A percentile compares a stretch with the other conserved stretches of the same genome.
Conservation (phyloP, 2,329 filamentous ascomycete species). For the Dactylellina parvicollis region DNA sequence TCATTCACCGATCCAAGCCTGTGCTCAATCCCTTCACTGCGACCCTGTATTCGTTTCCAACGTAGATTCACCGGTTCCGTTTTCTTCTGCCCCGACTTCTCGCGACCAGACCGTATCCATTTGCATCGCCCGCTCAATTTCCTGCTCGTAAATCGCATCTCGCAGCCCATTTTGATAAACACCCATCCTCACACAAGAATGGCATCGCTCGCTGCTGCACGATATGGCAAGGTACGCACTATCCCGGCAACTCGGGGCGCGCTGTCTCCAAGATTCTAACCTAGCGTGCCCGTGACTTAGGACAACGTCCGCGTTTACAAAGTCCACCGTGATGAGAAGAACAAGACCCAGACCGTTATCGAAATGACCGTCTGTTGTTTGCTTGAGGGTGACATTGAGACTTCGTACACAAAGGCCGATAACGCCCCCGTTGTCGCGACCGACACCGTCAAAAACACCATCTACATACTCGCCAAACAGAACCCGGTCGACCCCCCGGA, state of each 20-base stretch:
- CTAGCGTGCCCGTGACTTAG: conserved; percentile 63
- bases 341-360: conserved; percentile 82
- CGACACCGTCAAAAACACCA: conserved; percentile 97
- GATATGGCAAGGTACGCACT: conserved; percentile 57
- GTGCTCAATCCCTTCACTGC: neutral
- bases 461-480: conserved; percentile 94
- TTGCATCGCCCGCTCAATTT: no score
- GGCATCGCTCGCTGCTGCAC: conserved; percentile 57
- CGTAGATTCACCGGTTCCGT: no score
- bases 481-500: conserved; percentile 92
- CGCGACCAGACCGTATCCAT: no score
- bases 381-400: conserved; percentile 90
- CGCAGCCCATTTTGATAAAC: neutral
- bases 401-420: conserved; percentile 84
- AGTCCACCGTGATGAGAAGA: conserved; percentile 80
- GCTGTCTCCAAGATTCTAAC: neutral
- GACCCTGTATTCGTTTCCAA: no score
- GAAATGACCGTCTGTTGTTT: conserved; percentile 96
- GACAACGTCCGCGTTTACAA: conserved; percentile 99
- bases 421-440: conserved; percentile 96
- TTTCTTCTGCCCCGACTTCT: no score
- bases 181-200: conserved; percentile 28
- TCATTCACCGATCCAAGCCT: neutral
- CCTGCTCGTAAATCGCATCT: no score
- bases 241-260: neutral